These are phyloP conservation scores for Suhomyces sp. DNA, from an alignment of 805 yeast species.

Conservation along the genomic window DNA sequence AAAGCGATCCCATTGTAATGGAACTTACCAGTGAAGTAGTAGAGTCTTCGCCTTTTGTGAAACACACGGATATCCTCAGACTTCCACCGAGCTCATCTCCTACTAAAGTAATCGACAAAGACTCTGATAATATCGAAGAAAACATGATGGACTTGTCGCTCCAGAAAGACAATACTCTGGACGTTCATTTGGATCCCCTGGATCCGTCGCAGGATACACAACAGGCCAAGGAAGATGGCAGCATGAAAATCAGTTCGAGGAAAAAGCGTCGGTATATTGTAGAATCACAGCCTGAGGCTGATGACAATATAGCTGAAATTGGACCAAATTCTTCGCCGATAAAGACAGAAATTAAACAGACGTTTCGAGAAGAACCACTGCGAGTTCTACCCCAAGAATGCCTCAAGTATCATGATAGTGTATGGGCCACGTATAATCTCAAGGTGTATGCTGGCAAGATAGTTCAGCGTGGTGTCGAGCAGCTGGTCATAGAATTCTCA, in stretches of 20 bases:
- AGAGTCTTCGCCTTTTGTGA: slow-evolving; percentile 22
- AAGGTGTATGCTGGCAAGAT: slow-evolving; percentile 52
- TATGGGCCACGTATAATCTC: slow-evolving; percentile 53
- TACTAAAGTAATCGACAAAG: not conserved
- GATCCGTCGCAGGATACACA: not conserved
- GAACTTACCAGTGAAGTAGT: slow-evolving; percentile 17
- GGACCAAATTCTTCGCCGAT: not conserved
- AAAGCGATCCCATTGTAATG: slow-evolving; percentile 4
- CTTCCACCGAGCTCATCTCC: slow-evolving; percentile 5
- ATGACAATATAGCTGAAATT: not conserved
- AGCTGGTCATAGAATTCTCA: slow-evolving; percentile 36
- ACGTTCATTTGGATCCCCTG: not conserved
- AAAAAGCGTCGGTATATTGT: slow-evolving; percentile 4
- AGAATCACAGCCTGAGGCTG: slow-evolving; percentile 15
- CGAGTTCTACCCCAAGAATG: not conserved
- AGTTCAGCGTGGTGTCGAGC: slow-evolving; percentile 21
- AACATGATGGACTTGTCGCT: not conserved
- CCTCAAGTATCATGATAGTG: slow-evolving; percentile 28
- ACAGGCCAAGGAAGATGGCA: not conserved
- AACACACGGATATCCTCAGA: slow-evolving; percentile 10
- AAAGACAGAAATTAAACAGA: not conserved
- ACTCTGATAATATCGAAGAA: not conserved
- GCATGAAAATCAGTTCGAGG: not conserved
- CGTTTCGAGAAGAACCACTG: slow-evolving; percentile 9
- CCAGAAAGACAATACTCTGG: not conserved